Conservation (phyloP, 148 eudicot genomes). For the Amaranthus cruentus region DNA sequence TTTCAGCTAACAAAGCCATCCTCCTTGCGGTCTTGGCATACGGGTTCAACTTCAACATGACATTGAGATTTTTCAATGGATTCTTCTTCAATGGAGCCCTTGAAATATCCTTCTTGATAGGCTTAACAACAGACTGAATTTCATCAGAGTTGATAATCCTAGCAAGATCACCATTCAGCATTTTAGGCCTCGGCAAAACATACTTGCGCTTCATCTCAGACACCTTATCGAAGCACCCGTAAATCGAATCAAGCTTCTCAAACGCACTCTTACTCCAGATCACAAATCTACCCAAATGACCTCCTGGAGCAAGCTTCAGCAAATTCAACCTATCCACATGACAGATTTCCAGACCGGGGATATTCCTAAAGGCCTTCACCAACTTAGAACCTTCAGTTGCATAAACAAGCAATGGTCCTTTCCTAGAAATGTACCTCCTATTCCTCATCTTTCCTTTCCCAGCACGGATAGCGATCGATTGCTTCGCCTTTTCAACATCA, state of each 20-base stretch:
- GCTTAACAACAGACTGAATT: constrained; percentile 77
- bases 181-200: constrained; percentile 67
- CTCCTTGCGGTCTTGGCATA: constrained; percentile 84
- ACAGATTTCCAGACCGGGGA: constrained; percentile 67
- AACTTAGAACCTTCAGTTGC: constrained; percentile 72
- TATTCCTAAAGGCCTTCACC: constrained; percentile 68
- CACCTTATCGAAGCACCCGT: constrained; percentile 66
- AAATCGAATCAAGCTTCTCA: constrained; percentile 71
- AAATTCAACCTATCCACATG: constrained; percentile 68
- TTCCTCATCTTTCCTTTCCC: constrained; percentile 90
- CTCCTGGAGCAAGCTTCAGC: constrained; percentile 86
- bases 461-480: constrained; percentile 52
- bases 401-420: constrained; percentile 74
- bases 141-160: constrained; percentile 86
- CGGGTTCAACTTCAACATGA: constrained; percentile 72
- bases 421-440: constrained; percentile 57
- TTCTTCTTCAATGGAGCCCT: constrained; percentile 84
- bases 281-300: constrained; percentile 76
- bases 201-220: constrained; percentile 76
- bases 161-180: constrained; percentile 75
- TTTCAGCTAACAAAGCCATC: constrained; percentile 76
- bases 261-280: constrained; percentile 83
- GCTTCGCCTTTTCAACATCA: constrained; percentile 79
- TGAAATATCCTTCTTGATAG: constrained; percentile 66
- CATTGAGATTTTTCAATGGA: constrained; percentile 77